A percentile compares a stretch with the other conserved stretches of the same genome.
phyloP scores from a whole-genome alignment of 495 filamentous ascomycete genomes.

The Glonium stellatum region DNA sequence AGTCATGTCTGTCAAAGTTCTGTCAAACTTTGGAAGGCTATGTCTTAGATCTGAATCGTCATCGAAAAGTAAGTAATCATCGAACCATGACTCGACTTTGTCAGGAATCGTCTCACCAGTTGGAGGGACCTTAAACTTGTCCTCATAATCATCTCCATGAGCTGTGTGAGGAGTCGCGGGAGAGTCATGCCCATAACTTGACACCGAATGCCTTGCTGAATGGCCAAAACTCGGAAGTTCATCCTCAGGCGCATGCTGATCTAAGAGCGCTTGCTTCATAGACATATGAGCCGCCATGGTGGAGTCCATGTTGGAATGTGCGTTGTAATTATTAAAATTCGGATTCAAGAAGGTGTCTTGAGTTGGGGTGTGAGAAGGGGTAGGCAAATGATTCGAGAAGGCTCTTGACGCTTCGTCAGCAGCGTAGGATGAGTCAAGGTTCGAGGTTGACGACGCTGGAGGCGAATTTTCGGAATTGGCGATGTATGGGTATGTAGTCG shows the following conservation, averaged over 20 bases:
- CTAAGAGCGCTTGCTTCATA: slow-evolving; percentile 51
- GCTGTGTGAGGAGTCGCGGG: slow-evolving; percentile 52
- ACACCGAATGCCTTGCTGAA: slow-evolving; percentile 49
- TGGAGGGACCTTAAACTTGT: slow-evolving; percentile 28
- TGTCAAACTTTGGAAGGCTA: slow-evolving; percentile 67
- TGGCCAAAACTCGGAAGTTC: slow-evolving; percentile 40
- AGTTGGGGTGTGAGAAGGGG: slow-evolving; percentile 34
- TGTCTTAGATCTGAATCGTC: slow-evolving; percentile 31
- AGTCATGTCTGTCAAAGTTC: slow-evolving; percentile 80
- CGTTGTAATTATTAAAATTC: slow-evolving; percentile 15
- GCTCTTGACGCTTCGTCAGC: slow-evolving; percentile 27
- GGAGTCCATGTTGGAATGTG: slow-evolving; percentile 34
- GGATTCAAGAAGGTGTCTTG: slow-evolving; percentile 27
- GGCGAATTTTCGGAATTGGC: slow-evolving; percentile 35
- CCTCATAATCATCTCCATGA: slow-evolving; percentile 48
- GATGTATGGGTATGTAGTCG: slow-evolving; percentile 30
- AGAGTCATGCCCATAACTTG: slow-evolving; percentile 47
- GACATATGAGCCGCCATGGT: slow-evolving; percentile 41
- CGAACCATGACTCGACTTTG: slow-evolving; percentile 47
- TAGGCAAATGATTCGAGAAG: slow-evolving; percentile 35
- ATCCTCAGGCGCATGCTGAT: slow-evolving; percentile 43
- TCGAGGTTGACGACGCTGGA: slow-evolving; percentile 15
- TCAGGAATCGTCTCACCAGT: slow-evolving; percentile 30
- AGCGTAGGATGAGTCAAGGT: slow-evolving; percentile 27
- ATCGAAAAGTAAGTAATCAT: slow-evolving; percentile 53